Conservation (phyloP, 768 basidiomycete species). For the Lactarius deliciosus region DNA sequence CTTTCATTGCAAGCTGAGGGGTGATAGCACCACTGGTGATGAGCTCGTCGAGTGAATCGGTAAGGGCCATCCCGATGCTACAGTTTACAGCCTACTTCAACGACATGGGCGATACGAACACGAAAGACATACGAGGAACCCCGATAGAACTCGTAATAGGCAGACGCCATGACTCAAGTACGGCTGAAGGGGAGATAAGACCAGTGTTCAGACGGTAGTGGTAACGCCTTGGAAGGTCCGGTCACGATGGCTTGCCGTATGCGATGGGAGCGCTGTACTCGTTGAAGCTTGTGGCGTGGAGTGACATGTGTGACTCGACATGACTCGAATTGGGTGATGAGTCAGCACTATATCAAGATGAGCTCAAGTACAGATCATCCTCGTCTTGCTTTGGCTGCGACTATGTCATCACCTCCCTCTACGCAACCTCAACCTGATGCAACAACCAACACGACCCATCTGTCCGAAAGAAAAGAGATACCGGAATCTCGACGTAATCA, state of each 20-base stretch:
- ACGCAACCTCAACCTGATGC: neutral
- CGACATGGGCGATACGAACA: constrained; percentile 36
- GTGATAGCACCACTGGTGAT: constrained; percentile 97
- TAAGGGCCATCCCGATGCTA: constrained; percentile 96
- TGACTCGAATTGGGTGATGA: neutral
- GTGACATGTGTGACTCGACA: neutral
- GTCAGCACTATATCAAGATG: constrained; percentile 9
- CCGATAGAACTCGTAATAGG: constrained; percentile 92
- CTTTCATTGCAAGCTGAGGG: constrained; percentile 97
- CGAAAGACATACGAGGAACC: constrained; percentile 73
- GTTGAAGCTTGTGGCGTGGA: neutral
- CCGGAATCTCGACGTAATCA: constrained; percentile 12
- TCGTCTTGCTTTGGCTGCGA: constrained; percentile 4
- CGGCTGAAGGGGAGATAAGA: constrained; percentile 1
- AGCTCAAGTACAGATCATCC: neutral
- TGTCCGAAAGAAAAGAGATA: constrained; percentile 4
- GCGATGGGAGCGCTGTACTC: neutral
- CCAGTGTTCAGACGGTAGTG: neutral
- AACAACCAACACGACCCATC: neutral
- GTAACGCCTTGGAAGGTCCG: neutral
- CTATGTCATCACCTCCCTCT: constrained; percentile 25
- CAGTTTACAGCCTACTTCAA: constrained; percentile 9
- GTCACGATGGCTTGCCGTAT: neutral
- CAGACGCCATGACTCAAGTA: constrained; percentile 58
- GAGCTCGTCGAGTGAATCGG: constrained; percentile 97